Evolutionary conservation across 164 flowering plant genomes (phyloP).

Genomic region (Kingdonia uniflora): DNA sequence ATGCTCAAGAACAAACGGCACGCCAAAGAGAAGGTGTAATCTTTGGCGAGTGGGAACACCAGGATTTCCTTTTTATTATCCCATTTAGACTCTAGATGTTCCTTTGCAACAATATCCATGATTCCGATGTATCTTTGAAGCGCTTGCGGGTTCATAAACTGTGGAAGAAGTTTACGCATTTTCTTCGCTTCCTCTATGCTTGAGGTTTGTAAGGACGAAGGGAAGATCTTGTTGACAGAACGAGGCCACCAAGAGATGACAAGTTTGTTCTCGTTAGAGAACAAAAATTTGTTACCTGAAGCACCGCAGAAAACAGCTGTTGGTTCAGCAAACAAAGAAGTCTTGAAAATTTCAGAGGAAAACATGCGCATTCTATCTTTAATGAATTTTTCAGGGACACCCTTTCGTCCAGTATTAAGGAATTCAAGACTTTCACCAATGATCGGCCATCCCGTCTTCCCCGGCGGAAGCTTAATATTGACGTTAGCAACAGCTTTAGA

Average conservation of each 20-base stretch:
- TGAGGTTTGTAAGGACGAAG: conserved; percentile 11
- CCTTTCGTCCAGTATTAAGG: conserved; percentile 16
- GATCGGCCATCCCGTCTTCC: conserved; percentile 14
- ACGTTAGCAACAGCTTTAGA: not conserved
- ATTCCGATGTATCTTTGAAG: conserved; percentile 13
- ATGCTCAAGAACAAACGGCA: conserved; percentile 20
- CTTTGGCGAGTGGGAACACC: conserved; percentile 9
- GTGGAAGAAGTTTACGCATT: conserved; percentile 12
- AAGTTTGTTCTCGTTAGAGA: conserved; percentile 17
- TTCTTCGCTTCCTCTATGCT: conserved; percentile 10
- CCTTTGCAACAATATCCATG: conserved; percentile 19
- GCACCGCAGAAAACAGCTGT: conserved; percentile 12
- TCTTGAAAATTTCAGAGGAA: conserved; percentile 15
- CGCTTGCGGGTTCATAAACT: conserved; percentile 18
- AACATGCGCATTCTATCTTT: conserved; percentile 13
- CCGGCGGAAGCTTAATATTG: conserved; percentile 10
- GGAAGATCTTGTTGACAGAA: conserved; percentile 17
- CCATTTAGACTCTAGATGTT: conserved; percentile 10
- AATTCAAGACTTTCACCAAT: conserved; percentile 21
- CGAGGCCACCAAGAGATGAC: conserved; percentile 20
- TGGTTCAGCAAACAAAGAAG: conserved; percentile 11
- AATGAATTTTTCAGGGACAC: conserved; percentile 22
- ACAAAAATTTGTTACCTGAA: conserved; percentile 16
- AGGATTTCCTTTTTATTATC: conserved; percentile 7
- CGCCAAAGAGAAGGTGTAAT: conserved; percentile 17